These are phyloP conservation scores for Rhodamnia rubescens DNA, from an alignment of 345 rosid genomes.

Conservation along the genomic window DNA sequence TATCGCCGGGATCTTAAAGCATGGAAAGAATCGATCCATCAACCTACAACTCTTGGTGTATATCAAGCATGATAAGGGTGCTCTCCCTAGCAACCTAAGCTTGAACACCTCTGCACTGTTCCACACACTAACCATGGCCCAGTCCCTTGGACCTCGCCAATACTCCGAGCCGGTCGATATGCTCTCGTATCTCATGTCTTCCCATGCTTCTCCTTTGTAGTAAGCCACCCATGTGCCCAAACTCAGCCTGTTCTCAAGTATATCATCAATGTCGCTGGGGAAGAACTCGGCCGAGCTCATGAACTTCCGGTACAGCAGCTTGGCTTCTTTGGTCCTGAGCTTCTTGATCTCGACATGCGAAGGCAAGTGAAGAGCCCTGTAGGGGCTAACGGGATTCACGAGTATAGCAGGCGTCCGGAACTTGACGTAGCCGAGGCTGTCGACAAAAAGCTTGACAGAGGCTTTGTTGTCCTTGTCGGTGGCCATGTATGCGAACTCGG, in stretches of 20 bases:
- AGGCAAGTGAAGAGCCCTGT: conserved; percentile 13
- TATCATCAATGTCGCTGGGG: conserved; percentile 48
- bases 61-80: conserved; percentile 38
- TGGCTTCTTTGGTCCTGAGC: conserved; percentile 47
- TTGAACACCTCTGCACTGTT: conserved; percentile 63
- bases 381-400: conserved; percentile 48
- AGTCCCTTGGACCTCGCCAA: conserved; percentile 18
- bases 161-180: neutral
- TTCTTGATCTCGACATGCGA: conserved; percentile 24
- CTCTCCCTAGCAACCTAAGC: conserved; percentile 37
- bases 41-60: conserved; percentile 37
- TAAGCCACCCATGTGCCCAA: conserved; percentile 83
- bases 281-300: conserved; percentile 53
- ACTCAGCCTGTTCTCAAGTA: conserved; percentile 48
- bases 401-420: conserved; percentile 58
- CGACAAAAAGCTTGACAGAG: conserved; percentile 43
- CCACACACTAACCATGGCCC: conserved; percentile 91
- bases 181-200: neutral
- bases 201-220: conserved; percentile 19
- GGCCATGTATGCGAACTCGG: conserved; percentile 69
- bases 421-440: conserved; percentile 32
- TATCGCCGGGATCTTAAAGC: conserved; percentile 32
- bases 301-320: conserved; percentile 28
- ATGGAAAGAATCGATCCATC: conserved; percentile 34
- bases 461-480: conserved; percentile 64